phyloP scores from a whole-genome alignment of 257 asterid genomes.

The Nyctanthes arbortristis region DNA sequence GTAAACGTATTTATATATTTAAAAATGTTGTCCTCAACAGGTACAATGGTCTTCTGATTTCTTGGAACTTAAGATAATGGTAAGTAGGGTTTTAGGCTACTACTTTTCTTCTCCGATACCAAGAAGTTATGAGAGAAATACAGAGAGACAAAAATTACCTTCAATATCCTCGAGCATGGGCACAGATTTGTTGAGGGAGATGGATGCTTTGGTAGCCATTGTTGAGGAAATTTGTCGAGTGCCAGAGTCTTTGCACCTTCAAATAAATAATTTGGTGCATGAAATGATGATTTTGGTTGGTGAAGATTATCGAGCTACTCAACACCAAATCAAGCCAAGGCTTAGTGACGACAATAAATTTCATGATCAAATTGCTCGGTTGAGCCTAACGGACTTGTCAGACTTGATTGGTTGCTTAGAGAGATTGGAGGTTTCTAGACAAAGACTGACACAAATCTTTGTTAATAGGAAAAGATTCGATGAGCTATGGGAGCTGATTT shows the following conservation, averaged over 20 bases:
- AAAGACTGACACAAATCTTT: slow-evolving; percentile 30
- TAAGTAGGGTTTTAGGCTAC: slow-evolving; percentile 28
- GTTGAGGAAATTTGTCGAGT: slow-evolving; percentile 42
- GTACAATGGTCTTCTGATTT: slow-evolving; percentile 43
- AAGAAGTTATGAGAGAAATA: too few relatives aligned
- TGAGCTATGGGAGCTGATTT: slow-evolving; percentile 37
- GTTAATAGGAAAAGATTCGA: slow-evolving; percentile 31
- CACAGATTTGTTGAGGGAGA: slow-evolving; percentile 26
- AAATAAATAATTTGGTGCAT: slow-evolving; percentile 31
- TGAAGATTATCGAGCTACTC: slow-evolving; percentile 39
- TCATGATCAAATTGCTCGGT: slow-evolving; percentile 12
- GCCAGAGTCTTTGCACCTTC: slow-evolving; percentile 36
- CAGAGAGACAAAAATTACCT: too few relatives aligned
- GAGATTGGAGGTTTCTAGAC: slow-evolving; percentile 29
- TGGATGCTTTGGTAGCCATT: slow-evolving; percentile 28
- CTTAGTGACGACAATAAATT: slow-evolving; percentile 17
- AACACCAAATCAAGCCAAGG: slow-evolving; percentile 31
- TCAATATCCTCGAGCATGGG: too few relatives aligned
- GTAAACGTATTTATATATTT: too few relatives aligned
- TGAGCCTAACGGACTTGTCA: slow-evolving; percentile 33
- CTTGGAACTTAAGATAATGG: slow-evolving; percentile 33
- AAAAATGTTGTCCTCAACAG: too few relatives aligned
- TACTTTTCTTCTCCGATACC: slow-evolving; percentile 22
- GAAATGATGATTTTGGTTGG: slow-evolving; percentile 36
- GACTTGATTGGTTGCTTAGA: slow-evolving; percentile 36